Conservation (phyloP, 768 basidiomycete species). For the Porpolomopsis calyptriformis region DNA sequence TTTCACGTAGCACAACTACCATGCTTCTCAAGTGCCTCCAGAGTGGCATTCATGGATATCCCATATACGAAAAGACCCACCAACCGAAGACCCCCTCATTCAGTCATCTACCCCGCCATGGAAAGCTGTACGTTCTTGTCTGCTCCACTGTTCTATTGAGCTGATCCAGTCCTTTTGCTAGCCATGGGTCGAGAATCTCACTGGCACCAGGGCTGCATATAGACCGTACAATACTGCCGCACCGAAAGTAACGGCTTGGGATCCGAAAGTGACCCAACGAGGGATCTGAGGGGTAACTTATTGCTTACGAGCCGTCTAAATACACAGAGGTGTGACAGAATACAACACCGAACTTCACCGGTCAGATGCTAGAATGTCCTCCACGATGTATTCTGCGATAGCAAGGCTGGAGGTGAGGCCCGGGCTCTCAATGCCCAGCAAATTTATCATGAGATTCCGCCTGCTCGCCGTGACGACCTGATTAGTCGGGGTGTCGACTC, state of each 20-base stretch:
- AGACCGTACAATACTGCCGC: slow-evolving; percentile 78
- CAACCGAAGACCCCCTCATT: slow-evolving; percentile 63
- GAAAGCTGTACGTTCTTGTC: slow-evolving; percentile 54
- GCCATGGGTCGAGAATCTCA: slow-evolving; percentile 84
- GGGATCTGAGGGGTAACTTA: slow-evolving; percentile 12
- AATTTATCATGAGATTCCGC: slow-evolving; percentile 56
- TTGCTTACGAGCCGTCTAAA: background rate
- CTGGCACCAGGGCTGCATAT: slow-evolving; percentile 87
- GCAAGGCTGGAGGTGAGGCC: slow-evolving; percentile 83
- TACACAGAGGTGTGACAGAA: background rate
- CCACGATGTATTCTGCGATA: slow-evolving; percentile 74
- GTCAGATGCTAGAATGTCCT: slow-evolving; percentile 44
- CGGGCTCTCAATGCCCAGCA: slow-evolving; percentile 88
- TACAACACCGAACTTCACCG: too few relatives aligned
- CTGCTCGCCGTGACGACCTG: slow-evolving; percentile 17
- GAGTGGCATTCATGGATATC: slow-evolving; percentile 97
- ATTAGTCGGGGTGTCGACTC: slow-evolving; percentile 45
- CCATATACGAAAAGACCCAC: slow-evolving; percentile 80
- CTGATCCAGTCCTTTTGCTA: slow-evolving; percentile 20
- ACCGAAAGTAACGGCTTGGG: slow-evolving; percentile 78
- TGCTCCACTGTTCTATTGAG: background rate
- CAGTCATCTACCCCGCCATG: slow-evolving; percentile 63
- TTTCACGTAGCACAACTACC: slow-evolving; percentile 56
- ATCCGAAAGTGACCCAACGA: slow-evolving; percentile 56
- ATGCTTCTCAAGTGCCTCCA: slow-evolving; percentile 88